Evolutionary conservation across 768 basidiomycete species (phyloP).

Genomic region (Suillus discolor): DNA sequence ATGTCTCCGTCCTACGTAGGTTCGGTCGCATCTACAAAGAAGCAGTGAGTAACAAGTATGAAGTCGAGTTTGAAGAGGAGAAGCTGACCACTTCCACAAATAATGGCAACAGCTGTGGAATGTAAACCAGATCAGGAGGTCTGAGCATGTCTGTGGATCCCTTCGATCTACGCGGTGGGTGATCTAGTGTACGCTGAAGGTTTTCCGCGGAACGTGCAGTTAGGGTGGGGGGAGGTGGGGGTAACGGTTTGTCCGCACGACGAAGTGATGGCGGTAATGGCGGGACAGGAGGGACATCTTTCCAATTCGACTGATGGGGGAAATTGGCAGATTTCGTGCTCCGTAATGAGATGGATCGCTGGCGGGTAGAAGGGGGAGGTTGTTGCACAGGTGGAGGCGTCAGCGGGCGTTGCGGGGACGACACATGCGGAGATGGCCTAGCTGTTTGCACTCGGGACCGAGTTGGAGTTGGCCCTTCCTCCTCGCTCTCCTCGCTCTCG

Average conservation of each 20-base stretch:
- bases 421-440: slow-evolving; percentile 7
- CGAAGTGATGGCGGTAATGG: slow-evolving; percentile 41
- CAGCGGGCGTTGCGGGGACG: slow-evolving; percentile 7
- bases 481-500: slow-evolving; percentile 17
- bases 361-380: slow-evolving; percentile 11
- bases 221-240: slow-evolving; percentile 32
- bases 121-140: slow-evolving; percentile 75
- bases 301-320: slow-evolving; percentile 21
- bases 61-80: background rate
- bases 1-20: slow-evolving; percentile 19
- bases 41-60: slow-evolving; percentile 12
- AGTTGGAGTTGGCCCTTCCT: slow-evolving; percentile 1
- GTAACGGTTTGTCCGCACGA: slow-evolving; percentile 45
- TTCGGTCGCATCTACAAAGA: slow-evolving; percentile 38
- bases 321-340: slow-evolving; percentile 48
- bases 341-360: slow-evolving; percentile 49
- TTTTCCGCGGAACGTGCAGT: slow-evolving; percentile 14
- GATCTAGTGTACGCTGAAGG: slow-evolving; percentile 20
- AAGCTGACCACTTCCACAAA: slow-evolving; percentile 87
- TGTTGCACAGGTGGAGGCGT: slow-evolving; percentile 7
- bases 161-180: slow-evolving; percentile 42
- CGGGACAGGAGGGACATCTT: slow-evolving; percentile 41
- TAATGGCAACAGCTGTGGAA: slow-evolving; percentile 83
- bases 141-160: slow-evolving; percentile 48
- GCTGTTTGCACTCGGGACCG: background rate